Conservation (phyloP, 148 eudicot species). For the Camellia sinensis region DNA sequence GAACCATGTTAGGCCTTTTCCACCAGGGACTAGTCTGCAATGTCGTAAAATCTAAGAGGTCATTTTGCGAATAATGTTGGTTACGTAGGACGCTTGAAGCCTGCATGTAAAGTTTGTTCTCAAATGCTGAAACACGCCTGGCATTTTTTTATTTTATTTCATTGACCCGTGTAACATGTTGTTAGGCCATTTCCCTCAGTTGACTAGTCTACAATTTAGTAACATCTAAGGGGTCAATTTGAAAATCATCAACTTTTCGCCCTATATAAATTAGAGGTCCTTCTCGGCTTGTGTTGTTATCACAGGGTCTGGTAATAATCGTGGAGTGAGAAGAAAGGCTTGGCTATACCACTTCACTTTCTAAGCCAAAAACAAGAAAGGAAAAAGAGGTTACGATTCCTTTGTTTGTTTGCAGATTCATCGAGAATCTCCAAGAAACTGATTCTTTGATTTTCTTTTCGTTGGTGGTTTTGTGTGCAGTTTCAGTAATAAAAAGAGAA, state of each 20-base stretch:
- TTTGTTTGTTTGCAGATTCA: not conserved
- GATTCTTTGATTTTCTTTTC: not conserved
- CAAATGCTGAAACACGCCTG: too few relatives aligned
- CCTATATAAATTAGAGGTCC: not conserved
- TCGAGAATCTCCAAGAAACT: conserved; percentile 6
- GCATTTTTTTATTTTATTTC: too few relatives aligned
- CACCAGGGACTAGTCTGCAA: not conserved
- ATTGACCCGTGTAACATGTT: too few relatives aligned
- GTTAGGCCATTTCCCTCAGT: not conserved
- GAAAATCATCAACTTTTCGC: not conserved
- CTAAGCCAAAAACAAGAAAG: not conserved
- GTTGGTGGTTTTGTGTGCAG: conserved; percentile 14
- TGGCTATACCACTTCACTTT: too few relatives aligned
- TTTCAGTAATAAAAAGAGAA: conserved; percentile 13
- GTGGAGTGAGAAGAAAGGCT: not conserved
- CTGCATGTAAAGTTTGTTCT: too few relatives aligned
- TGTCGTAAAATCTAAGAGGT: not conserved
- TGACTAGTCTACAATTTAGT: not conserved
- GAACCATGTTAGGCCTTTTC: not conserved
- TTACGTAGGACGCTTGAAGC: too few relatives aligned
- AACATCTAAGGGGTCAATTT: not conserved
- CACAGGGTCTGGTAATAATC: not conserved
- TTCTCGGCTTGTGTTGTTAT: not conserved
- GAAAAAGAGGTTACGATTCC: not conserved
- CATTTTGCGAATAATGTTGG: not conserved